phyloP scores from a whole-genome alignment of 116 monocot species.

The Posidonia oceanica region DNA sequence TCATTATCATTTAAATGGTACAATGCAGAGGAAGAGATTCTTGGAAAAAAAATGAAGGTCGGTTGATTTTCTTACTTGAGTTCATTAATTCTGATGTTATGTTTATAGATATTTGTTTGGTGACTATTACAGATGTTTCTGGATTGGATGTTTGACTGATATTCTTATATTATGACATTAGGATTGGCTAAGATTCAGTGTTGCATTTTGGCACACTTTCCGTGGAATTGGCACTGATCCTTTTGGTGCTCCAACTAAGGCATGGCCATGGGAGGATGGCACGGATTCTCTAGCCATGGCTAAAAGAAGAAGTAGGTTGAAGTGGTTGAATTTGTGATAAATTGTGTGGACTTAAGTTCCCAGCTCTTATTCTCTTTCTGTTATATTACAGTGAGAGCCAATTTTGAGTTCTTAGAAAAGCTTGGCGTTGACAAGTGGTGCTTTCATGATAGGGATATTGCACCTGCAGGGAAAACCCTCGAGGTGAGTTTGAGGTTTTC shows the following conservation, averaged over 20 bases:
- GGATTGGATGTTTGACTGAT: neutral
- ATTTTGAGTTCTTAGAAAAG: conserved; percentile 92
- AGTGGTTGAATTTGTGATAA: neutral
- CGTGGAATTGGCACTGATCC: conserved; percentile 89
- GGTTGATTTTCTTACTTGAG: neutral
- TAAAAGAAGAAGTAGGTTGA: conserved; percentile 78
- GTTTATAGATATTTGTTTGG: neutral
- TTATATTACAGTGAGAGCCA: conserved; percentile 60
- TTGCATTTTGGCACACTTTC: conserved; percentile 98
- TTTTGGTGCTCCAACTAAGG: conserved; percentile 86
- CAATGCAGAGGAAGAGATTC: conserved; percentile 83
- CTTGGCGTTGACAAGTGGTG: conserved; percentile 91
- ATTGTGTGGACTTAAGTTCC: neutral
- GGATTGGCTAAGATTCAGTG: conserved; percentile 98
- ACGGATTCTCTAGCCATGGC: conserved; percentile 92
- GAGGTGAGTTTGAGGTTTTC: neutral
- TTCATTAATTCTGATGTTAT: neutral
- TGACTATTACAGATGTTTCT: neutral
- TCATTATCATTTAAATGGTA: conserved; percentile 95
- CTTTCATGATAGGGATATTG: conserved; percentile 98
- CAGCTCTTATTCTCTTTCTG: neutral
- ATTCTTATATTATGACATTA: conserved; percentile 14
- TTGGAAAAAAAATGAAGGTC: conserved; percentile 99
- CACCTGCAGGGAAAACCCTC: conserved; percentile 89
- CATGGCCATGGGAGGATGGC: conserved; percentile 98